Conservation (phyloP, 2,329 filamentous ascomycete species). For the Plectosphaerella plurivora region DNA sequence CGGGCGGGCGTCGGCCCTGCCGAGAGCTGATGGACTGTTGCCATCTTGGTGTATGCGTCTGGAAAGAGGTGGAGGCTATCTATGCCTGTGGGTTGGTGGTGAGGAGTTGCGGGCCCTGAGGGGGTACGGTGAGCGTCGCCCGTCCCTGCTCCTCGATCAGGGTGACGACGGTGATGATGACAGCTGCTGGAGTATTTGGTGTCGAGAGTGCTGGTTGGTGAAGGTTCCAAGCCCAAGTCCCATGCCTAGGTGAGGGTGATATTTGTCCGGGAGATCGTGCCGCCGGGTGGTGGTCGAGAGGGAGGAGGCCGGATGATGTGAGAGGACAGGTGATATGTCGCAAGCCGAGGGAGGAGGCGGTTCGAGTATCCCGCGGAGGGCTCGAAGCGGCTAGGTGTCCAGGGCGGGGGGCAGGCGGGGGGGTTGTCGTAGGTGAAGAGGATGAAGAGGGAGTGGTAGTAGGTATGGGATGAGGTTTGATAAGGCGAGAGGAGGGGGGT, state of each 20-base stretch:
- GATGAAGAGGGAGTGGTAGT: no score
- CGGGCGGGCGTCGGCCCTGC: conserved; percentile 25
- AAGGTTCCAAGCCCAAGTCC: conserved; percentile 5
- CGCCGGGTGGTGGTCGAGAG: not conserved
- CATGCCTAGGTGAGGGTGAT: conserved; percentile 9
- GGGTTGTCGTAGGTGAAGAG: not conserved
- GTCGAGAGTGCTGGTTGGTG: not conserved
- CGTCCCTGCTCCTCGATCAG: conserved; percentile 11
- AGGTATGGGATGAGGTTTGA: no score
- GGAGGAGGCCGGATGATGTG: not conserved
- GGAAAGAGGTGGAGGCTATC: not conserved
- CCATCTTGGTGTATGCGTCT: conserved; percentile 20
- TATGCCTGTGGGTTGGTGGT: conserved; percentile 1
- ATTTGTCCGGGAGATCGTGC: conserved; percentile 3
- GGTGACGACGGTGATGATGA: conserved; percentile 1
- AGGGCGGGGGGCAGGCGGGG: not conserved
- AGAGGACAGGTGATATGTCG: not conserved
- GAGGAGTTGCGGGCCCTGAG: conserved; percentile 8
- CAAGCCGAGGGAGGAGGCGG: not conserved
- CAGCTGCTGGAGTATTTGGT: not conserved
- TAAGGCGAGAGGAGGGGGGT: no score
- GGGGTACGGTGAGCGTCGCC: conserved; percentile 5
- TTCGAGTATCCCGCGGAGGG: not conserved
- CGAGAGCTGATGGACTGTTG: conserved; percentile 32
- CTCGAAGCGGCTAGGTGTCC: not conserved